These are phyloP conservation scores for Nitzschia palea DNA, from an alignment of 108 stramenopile genomes.

Conservation along the genomic window DNA sequence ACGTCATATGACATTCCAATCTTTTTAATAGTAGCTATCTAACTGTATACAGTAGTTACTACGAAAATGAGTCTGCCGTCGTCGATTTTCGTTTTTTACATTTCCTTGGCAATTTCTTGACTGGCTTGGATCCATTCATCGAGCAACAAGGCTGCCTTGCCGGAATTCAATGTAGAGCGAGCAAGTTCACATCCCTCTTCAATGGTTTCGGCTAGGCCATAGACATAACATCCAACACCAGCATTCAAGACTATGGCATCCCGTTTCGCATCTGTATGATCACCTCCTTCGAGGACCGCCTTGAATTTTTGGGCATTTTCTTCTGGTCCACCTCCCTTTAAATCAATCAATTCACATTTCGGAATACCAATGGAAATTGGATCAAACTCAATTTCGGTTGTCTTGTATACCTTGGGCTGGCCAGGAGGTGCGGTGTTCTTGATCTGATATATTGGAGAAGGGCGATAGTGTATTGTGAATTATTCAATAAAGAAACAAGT, in stretches of 20 bases:
- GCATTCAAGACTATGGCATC: conserved; percentile 98
- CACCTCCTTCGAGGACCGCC: conserved; percentile 85
- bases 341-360: conserved; percentile 86
- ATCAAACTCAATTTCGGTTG: conserved; percentile 79
- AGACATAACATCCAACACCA: conserved; percentile 96
- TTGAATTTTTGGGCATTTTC: conserved; percentile 91
- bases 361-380: conserved; percentile 83
- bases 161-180: conserved; percentile 67
- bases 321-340: conserved; percentile 93
- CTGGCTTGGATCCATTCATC: conserved; percentile 75
- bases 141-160: conserved; percentile 73
- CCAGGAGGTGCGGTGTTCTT: conserved; percentile 77
- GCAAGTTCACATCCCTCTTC: conserved; percentile 90
- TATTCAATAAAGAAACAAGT: neutral
- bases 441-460: conserved; percentile 59
- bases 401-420: conserved; percentile 72
- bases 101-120: conserved; percentile 56
- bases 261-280: conserved; percentile 87
- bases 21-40: too few species aligned
- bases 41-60: too few species aligned
- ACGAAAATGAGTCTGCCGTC: too few species aligned
- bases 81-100: neutral
- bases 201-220: conserved; percentile 83
- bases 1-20: too few species aligned
- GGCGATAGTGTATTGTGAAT: neutral